These are phyloP conservation scores for Hansenula sp. DNA, from an alignment of 1,139 yeast genomes.

Conservation along the genomic window DNA sequence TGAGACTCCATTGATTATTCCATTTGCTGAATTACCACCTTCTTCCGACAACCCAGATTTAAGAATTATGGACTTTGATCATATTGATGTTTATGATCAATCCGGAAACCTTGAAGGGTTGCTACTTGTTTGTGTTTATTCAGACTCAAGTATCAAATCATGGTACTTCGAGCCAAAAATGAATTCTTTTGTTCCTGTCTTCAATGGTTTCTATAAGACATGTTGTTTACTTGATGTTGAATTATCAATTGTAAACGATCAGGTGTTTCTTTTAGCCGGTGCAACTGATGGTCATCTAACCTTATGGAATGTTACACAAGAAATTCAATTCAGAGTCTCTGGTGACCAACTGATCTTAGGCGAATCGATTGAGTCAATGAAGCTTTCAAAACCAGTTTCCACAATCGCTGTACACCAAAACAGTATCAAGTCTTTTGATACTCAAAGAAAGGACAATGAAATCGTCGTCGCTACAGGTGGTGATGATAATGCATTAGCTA, in stretches of 20 bases:
- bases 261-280: constrained; percentile 44
- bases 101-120: constrained; percentile 34
- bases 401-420: constrained; percentile 73
- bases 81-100: constrained; percentile 29
- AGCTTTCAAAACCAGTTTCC: constrained; percentile 22
- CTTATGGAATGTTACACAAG: constrained; percentile 48
- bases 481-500: constrained; percentile 77
- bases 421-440: constrained; percentile 59
- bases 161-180: constrained; percentile 47
- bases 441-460: constrained; percentile 16
- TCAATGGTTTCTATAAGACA: constrained; percentile 54
- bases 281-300: constrained; percentile 83
- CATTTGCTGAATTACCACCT: constrained; percentile 46
- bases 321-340: constrained; percentile 19
- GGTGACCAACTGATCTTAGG: constrained; percentile 7
- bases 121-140: constrained; percentile 67
- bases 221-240: constrained; percentile 72
- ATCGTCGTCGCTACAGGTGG: constrained; percentile 64
- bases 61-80: constrained; percentile 81
- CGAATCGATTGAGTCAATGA: not conserved
- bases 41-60: constrained; percentile 65
- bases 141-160: constrained; percentile 72
- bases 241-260: constrained; percentile 33
- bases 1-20: constrained; percentile 39
- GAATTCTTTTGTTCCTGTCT: constrained; percentile 39